phyloP scores from a whole-genome alignment of 2,329 filamentous ascomycete species.

The Gnomoniopsis sp. region DNA sequence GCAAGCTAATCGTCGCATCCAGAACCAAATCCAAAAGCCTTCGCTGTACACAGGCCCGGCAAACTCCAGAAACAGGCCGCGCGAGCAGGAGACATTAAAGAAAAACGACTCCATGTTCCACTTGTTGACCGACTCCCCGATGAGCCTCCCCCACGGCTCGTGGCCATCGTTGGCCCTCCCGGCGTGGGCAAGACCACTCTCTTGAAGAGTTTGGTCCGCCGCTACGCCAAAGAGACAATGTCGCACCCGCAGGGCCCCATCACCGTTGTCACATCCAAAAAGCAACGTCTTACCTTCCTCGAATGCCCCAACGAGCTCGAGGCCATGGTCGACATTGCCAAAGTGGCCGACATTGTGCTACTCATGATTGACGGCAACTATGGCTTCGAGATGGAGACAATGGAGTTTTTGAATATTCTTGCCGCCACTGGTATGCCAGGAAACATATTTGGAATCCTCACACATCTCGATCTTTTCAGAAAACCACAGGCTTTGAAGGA shows the following conservation, averaged over 20 bases:
- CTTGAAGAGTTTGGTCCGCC: constrained; percentile 87
- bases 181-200: constrained; percentile 95
- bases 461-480: constrained; percentile 91
- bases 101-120: constrained; percentile 93
- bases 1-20: constrained; percentile 17
- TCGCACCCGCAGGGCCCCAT: constrained; percentile 87
- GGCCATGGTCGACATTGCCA: constrained; percentile 94
- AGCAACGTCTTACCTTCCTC: constrained; percentile 88
- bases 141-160: constrained; percentile 88
- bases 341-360: constrained; percentile 94
- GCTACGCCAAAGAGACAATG: constrained; percentile 94
- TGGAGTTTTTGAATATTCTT: constrained; percentile 96
- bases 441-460: constrained; percentile 96
- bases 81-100: constrained; percentile 76
- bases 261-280: constrained; percentile 94
- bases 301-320: constrained; percentile 97
- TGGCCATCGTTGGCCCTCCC: constrained; percentile 90
- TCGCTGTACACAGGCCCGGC: constrained; percentile 78
- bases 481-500: constrained; percentile 89
- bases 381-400: constrained; percentile 99
- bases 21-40: constrained; percentile 86
- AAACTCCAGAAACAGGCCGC: constrained; percentile 73
- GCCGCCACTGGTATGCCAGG: constrained; percentile 96
- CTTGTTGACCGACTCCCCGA: constrained; percentile 94
- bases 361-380: constrained; percentile 99